phyloP scores from a whole-genome alignment of 1,284 basidiomycete species.

The Hortiboletus rubellus region DNA sequence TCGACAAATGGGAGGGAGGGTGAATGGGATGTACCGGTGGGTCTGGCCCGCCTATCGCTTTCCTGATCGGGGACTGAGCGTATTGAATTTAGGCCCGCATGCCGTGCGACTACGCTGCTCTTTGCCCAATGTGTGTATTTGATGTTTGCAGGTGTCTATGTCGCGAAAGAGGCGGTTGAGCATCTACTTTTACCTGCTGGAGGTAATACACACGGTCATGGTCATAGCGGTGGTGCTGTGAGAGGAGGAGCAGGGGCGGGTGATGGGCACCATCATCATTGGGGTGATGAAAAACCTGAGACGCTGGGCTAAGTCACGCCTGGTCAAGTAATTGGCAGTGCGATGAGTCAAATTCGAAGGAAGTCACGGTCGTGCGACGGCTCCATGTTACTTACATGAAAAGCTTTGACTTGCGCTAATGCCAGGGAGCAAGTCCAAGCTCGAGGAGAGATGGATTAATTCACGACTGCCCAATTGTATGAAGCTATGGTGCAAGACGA shows the following conservation, averaged over 20 bases:
- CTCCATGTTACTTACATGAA: too few species aligned
- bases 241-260: slow-evolving; percentile 13
- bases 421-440: too few species aligned
- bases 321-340: too few species aligned
- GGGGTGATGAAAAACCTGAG: slow-evolving; percentile 45
- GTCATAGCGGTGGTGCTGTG: slow-evolving; percentile 13
- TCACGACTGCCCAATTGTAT: too few species aligned
- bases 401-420: too few species aligned
- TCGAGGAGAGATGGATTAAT: too few species aligned
- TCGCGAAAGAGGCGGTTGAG: slow-evolving; percentile 91
- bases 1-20: slow-evolving; percentile 29
- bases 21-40: slow-evolving; percentile 30
- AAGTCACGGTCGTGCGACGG: too few species aligned
- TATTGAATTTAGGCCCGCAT: slow-evolving; percentile 54
- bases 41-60: background rate
- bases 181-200: slow-evolving; percentile 69
- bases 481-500: too few species aligned
- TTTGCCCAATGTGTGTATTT: slow-evolving; percentile 91
- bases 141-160: slow-evolving; percentile 88
- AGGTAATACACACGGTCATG: slow-evolving; percentile 30
- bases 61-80: background rate
- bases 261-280: slow-evolving; percentile 66
- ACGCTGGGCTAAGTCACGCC: slow-evolving; percentile 40
- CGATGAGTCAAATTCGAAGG: too few species aligned
- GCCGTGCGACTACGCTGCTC: slow-evolving; percentile 75